A percentile compares a stretch with the other conserved stretches of the same genome.
Conservation (phyloP, 2,329 filamentous ascomycete genomes). For the Acrodontium crateriforme region DNA sequence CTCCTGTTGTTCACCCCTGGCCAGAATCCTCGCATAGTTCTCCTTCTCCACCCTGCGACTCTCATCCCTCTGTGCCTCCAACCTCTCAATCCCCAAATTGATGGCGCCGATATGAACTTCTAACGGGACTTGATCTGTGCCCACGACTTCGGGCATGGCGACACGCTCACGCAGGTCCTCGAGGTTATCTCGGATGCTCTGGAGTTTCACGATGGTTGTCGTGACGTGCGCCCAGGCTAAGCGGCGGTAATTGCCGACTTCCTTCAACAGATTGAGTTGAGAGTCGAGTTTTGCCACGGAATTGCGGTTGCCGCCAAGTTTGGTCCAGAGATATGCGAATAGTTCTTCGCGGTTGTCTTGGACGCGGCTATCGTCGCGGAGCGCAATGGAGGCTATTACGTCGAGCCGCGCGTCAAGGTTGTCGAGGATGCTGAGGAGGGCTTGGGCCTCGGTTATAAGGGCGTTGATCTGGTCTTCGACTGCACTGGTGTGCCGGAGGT, state of each 20-base stretch:
- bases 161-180: slow-evolving; percentile 60
- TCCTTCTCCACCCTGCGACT: slow-evolving; percentile 17
- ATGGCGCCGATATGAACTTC: slow-evolving; percentile 65
- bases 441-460: slow-evolving; percentile 58
- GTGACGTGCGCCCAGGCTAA: slow-evolving; percentile 55
- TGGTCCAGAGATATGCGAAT: slow-evolving; percentile 57
- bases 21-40: slow-evolving; percentile 12
- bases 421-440: slow-evolving; percentile 50
- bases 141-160: slow-evolving; percentile 48
- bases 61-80: slow-evolving; percentile 50
- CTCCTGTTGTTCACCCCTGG: slow-evolving; percentile 4
- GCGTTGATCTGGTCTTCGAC: slow-evolving; percentile 55
- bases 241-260: slow-evolving; percentile 53
- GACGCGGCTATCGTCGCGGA: slow-evolving; percentile 47
- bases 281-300: slow-evolving; percentile 47
- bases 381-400: slow-evolving; percentile 55
- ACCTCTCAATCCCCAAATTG: slow-evolving; percentile 54
- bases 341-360: slow-evolving; percentile 49
- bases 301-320: slow-evolving; percentile 54
- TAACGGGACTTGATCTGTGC: slow-evolving; percentile 45
- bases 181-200: slow-evolving; percentile 57
- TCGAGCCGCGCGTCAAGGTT: slow-evolving; percentile 56
- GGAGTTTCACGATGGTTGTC: slow-evolving; percentile 55
- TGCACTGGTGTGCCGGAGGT: slow-evolving; percentile 55
- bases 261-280: slow-evolving; percentile 49